A percentile compares a stretch with the other conserved stretches of the same genome.
Evolutionary conservation across 2,329 filamentous ascomycete genomes (phyloP).

Genomic region (Clarireedia homoeocarpa): DNA sequence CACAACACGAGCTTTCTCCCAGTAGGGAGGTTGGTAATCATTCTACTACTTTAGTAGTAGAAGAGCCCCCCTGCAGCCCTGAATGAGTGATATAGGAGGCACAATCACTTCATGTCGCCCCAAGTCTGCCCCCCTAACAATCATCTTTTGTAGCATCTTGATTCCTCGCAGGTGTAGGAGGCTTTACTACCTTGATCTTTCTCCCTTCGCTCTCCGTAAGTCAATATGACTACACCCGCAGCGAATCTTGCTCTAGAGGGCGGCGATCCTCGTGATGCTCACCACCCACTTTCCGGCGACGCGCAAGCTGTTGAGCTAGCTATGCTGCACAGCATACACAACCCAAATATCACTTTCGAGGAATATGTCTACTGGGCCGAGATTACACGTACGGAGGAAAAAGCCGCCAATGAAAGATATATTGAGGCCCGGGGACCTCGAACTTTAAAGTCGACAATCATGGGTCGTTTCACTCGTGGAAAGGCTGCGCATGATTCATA

Average conservation of each 20-base stretch:
- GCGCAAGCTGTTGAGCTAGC: conserved; percentile 14
- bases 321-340: conserved; percentile 17
- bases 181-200: too few species aligned
- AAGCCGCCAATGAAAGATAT: conserved; percentile 10
- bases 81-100: too few species aligned
- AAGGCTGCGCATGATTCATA: not conserved
- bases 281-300: conserved; percentile 6
- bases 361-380: conserved; percentile 31
- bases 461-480: not conserved
- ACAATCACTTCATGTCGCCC: too few species aligned
- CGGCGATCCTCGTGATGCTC: conserved; percentile 19
- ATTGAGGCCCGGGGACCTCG: not conserved
- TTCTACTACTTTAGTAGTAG: too few species aligned
- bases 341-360: conserved; percentile 28
- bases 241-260: conserved; percentile 21
- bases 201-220: not conserved
- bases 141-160: not conserved
- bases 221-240: conserved; percentile 14
- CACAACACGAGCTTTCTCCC: too few species aligned
- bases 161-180: not conserved
- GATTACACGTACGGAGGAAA: conserved; percentile 28
- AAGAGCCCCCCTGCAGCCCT: too few species aligned
- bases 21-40: too few species aligned
- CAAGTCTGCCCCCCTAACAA: too few species aligned
- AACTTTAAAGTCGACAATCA: not conserved